These are phyloP conservation scores for Monosporascus sp. DNA, from an alignment of 2,329 filamentous ascomycete genomes.

Conservation along the genomic window DNA sequence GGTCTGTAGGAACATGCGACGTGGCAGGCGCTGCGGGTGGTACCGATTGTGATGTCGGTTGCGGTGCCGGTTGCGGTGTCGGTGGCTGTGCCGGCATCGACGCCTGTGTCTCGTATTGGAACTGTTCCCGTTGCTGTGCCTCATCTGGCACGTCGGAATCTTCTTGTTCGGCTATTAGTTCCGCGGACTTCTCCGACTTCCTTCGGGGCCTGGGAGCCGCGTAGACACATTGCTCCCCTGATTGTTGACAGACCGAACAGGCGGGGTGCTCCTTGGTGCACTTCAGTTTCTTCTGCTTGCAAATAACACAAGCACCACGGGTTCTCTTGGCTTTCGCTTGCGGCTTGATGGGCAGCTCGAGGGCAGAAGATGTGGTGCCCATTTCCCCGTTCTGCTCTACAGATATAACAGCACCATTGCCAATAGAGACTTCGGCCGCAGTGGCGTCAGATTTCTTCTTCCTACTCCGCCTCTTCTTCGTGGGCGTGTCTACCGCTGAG, in stretches of 20 bases:
- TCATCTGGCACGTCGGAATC: constrained; percentile 15
- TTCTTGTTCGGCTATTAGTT: constrained; percentile 12
- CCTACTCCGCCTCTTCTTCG: constrained; percentile 20
- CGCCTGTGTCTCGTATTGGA: neutral
- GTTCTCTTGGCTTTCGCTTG: constrained; percentile 19
- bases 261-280: constrained; percentile 30
- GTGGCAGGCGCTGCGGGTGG: neutral
- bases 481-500: constrained; percentile 15
- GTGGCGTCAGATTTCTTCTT: constrained; percentile 18
- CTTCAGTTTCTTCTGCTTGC: constrained; percentile 23
- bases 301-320: constrained; percentile 28
- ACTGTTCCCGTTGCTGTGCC: constrained; percentile 3
- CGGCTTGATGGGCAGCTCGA: constrained; percentile 16
- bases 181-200: constrained; percentile 18
- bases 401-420: constrained; percentile 19
- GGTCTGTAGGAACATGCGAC: constrained; percentile 9
- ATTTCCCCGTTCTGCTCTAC: constrained; percentile 19
- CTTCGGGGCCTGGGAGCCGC: constrained; percentile 22
- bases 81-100: neutral
- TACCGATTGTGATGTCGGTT: neutral
- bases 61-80: neutral
- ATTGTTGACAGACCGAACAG: constrained; percentile 23
- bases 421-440: constrained; percentile 12
- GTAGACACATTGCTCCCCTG: constrained; percentile 22
- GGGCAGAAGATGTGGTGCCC: constrained; percentile 20